Base-by-base conservation (phyloP, 805 yeast species). In the Blastobotrys attinorum region DNA sequence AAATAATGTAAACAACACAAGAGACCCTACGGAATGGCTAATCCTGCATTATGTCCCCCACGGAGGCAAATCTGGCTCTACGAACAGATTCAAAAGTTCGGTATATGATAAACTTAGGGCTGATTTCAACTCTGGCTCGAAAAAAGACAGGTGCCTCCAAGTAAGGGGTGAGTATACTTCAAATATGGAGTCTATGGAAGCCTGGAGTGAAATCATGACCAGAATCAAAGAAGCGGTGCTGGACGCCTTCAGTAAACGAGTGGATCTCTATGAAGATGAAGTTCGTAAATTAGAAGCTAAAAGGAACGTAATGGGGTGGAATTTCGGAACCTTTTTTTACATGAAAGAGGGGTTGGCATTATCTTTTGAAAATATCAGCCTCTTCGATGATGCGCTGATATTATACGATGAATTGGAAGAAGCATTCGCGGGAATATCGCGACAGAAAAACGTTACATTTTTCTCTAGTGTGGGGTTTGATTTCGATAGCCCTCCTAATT, bases 341-440 rank as follows among this genome's bases (percentile, higher is more conserved):
- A 60, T 67, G 48, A 71, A 72, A 47, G 76, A 78, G 43, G 70
- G 72, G 4, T 58, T 79, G 35, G 81, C 81, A 0, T 60, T 70
- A 25, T 65, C 76, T 2, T 70, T 76, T 44, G 73, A 72, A 43
- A 73, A 73, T 37, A 67, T 85, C 64, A 70, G 72, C 21, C 69
- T 83, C 20, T 60, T 67, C 21, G 82, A 80, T 22, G 89, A 83
- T 42, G 71, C 90, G 0, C 56, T 81, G 29, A 61, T 58, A 3
- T 69, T 73, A 18, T 81, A 77, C 49, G 72, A 73, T 25, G 66
- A 64, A 22, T 52, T 83, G 4, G 66, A 69, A 15, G 46, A 52
- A 1, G 49, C 60, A 5, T 65, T 66, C 23, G 52, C 58, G 23
- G 37, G 38, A 22, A 23, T 44, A 43, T 38, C 44, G 5, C 42